Evolutionary conservation across 2,329 filamentous ascomycete genomes (phyloP).

Genomic region (Elsinoe necatrix): DNA sequence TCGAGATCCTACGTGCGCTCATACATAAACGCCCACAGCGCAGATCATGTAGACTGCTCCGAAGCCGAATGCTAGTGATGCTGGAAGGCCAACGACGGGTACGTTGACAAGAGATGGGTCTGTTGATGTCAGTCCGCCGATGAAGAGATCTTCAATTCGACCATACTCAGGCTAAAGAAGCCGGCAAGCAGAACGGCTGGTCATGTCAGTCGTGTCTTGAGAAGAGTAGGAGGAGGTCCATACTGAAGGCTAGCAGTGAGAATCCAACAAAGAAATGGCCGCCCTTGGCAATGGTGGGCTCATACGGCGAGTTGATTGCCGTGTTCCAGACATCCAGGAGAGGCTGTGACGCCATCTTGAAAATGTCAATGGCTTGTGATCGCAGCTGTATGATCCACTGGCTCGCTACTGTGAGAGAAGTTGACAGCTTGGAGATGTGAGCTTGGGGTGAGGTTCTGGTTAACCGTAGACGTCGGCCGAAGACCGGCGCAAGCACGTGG

Average conservation of each 20-base stretch:
- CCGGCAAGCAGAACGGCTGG: constrained; percentile 60
- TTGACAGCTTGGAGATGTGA: constrained; percentile 7
- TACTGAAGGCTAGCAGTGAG: constrained; percentile 60
- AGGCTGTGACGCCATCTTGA: constrained; percentile 65
- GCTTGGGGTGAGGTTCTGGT: background rate
- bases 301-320: constrained; percentile 77
- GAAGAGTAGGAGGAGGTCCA: constrained; percentile 18
- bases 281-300: constrained; percentile 69
- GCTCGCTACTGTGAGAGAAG: background rate
- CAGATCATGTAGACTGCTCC: constrained; percentile 98
- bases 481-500: constrained; percentile 9
- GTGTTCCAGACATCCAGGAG: constrained; percentile 83
- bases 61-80: constrained; percentile 80
- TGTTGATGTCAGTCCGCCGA: constrained; percentile 32
- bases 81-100: constrained; percentile 70
- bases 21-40: constrained; percentile 97
- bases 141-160: background rate
- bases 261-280: constrained; percentile 78
- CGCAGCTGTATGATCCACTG: background rate
- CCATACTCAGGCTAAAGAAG: constrained; percentile 75
- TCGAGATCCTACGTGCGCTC: constrained; percentile 24
- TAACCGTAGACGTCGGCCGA: background rate
- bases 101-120: constrained; percentile 76
- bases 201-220: constrained; percentile 19
- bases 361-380: constrained; percentile 3